Conservation (phyloP, 805 yeast genomes). For the Pichia nakasei region DNA sequence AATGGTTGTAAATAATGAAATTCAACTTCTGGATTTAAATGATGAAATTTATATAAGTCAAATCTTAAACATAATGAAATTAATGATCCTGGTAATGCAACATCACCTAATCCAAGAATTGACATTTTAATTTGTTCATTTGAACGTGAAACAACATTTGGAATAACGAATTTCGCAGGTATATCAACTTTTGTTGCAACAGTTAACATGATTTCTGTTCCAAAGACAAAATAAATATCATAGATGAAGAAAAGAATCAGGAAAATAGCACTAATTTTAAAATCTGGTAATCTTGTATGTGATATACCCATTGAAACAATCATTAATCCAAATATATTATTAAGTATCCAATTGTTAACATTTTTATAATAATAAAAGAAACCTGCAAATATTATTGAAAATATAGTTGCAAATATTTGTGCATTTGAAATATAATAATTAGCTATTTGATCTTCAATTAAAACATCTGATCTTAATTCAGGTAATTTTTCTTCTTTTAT, state of each 20-base stretch:
- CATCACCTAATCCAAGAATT: slow-evolving; percentile 58
- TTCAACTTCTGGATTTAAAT: slow-evolving; percentile 21
- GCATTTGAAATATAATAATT: slow-evolving; percentile 29
- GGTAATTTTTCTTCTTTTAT: slow-evolving; percentile 21
- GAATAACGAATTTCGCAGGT: slow-evolving; percentile 45
- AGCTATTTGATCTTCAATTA: slow-evolving; percentile 24
- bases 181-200: slow-evolving; percentile 49
- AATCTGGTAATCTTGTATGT: slow-evolving; percentile 31
- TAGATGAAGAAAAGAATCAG: slow-evolving; percentile 46
- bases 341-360: slow-evolving; percentile 36
- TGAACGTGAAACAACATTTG: slow-evolving; percentile 23
- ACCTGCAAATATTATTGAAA: slow-evolving; percentile 13
- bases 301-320: slow-evolving; percentile 38
- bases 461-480: slow-evolving; percentile 17
- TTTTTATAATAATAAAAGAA: slow-evolving; percentile 19
- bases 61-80: slow-evolving; percentile 45
- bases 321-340: slow-evolving; percentile 34
- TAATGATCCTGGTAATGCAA: slow-evolving; percentile 51
- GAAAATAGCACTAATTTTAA: slow-evolving; percentile 37
- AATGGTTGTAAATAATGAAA: slow-evolving; percentile 34
- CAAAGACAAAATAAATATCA: slow-evolving; percentile 62
- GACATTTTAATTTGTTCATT: slow-evolving; percentile 20
- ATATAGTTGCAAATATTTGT: slow-evolving; percentile 19
- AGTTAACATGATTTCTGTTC: slow-evolving; percentile 49
- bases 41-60: slow-evolving; percentile 38